These are phyloP conservation scores for Vaucheria bursata DNA, from an alignment of 352 stramenopile genomes.

Conservation along the genomic window DNA sequence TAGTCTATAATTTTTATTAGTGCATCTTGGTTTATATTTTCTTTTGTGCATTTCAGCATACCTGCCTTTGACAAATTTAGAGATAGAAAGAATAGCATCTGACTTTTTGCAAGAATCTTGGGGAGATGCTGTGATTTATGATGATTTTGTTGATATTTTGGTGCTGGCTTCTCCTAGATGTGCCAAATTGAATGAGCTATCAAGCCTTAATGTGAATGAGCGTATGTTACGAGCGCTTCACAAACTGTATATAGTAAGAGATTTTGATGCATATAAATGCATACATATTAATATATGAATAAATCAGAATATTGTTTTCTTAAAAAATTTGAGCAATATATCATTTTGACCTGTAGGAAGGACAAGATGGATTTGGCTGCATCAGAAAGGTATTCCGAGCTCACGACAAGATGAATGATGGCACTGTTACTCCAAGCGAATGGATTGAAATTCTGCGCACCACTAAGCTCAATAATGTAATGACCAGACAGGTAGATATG, in stretches of 20 bases:
- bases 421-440: slow-evolving; percentile 22
- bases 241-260: background rate
- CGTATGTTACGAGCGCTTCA: slow-evolving; percentile 15
- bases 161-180: slow-evolving; percentile 36
- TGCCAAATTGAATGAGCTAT: slow-evolving; percentile 24
- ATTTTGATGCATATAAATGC: too few species aligned
- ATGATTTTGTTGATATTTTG: slow-evolving; percentile 42
- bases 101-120: slow-evolving; percentile 24
- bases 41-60: too few species aligned
- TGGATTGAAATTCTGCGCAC: slow-evolving; percentile 26
- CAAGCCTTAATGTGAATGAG: slow-evolving; percentile 21
- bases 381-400: slow-evolving; percentile 33
- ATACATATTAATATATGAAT: too few species aligned
- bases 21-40: too few species aligned
- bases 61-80: background rate
- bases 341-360: too few species aligned
- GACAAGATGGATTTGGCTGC: background rate
- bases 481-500: slow-evolving; percentile 18
- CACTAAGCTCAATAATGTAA: slow-evolving; percentile 31
- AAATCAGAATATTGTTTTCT: too few species aligned
- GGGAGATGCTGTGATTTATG: slow-evolving; percentile 25
- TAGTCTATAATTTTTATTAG: too few species aligned
- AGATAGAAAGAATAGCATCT: slow-evolving; percentile 13
- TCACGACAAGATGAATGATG: slow-evolving; percentile 14
- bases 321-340: too few species aligned